Evolutionary conservation across 2,329 filamentous ascomycete genomes (phyloP), one percentile per base, ranked within the genome.

Genomic region (Fragosphaeria purpurea): DNA sequence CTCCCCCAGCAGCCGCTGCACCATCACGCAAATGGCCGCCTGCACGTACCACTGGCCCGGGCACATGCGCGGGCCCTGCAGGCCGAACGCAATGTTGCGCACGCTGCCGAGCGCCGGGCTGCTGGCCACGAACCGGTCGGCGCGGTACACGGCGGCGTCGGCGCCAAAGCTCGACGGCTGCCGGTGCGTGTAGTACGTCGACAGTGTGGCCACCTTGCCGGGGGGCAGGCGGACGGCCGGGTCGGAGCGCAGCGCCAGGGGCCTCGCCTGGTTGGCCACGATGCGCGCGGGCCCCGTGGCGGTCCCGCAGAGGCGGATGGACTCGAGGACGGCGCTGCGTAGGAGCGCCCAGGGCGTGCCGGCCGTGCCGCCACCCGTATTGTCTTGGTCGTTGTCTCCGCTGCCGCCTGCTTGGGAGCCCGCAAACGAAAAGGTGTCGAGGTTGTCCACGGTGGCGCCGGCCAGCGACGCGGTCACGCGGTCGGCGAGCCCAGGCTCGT

Each of bases 1-100:
- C 0, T 22, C 22, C 9, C 31, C 48, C 31, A 53, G 38, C 22
- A 53, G 41, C 5, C 38, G 39, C 47, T 42, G 37, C 31, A 53
- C 45, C 48, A 53, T 50, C 31, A 53, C 45, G 45, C 51, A 53
- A 8, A 53, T 53, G 13, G 48, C 47, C 37, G 44, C 51, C 37
- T 50, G 48, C 13, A 45, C 48, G 22, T 45, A 50, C 47, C 51
- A 50, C 13, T 45, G 44, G 7, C 51, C 51, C 4, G 51, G 51
- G 41, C 51, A 53, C 35, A 42, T 44, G 10, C 48, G 51, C 6
- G 51, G 51, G 2, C 48, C 51, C 32, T 53, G 30, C 10, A 53
- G 48, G 22, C 51, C 51, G 32, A 50, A 53, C 2, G 48, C 40
- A 12, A 53, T 47, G 38, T 50, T 47, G 13, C 50, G 42, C 31